Percentiles rank a stretch among this genome's conserved stretches.
phyloP scores from a whole-genome alignment of 306 rosid genomes.

The Ochetophila trinervis region DNA sequence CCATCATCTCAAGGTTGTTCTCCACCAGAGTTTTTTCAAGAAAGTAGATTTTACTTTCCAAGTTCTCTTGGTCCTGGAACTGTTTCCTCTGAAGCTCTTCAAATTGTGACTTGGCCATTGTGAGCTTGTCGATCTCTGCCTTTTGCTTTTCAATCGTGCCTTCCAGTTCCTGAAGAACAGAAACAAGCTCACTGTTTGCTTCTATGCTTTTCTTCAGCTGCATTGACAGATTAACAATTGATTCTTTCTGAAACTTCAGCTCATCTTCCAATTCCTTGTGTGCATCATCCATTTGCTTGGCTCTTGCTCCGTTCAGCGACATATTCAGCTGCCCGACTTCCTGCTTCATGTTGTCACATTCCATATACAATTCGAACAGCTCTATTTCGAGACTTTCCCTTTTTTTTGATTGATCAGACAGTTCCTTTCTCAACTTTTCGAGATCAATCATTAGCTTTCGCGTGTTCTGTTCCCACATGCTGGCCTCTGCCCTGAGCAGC shows the following conservation, averaged over 20 bases:
- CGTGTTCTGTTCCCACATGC: conserved; percentile 62
- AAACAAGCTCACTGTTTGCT: conserved; percentile 61
- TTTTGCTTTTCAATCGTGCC: conserved; percentile 54
- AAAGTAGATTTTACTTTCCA: conserved; percentile 33
- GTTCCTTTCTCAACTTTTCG: conserved; percentile 41
- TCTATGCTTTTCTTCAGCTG: conserved; percentile 57
- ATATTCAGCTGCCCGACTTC: conserved; percentile 40
- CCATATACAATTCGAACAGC: conserved; percentile 36
- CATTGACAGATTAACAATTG: conserved; percentile 50
- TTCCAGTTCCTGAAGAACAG: conserved; percentile 62
- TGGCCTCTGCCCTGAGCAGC: conserved; percentile 60
- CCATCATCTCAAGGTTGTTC: conserved; percentile 33
- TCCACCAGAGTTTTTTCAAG: conserved; percentile 32
- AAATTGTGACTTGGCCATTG: conserved; percentile 25
- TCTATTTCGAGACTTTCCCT: conserved; percentile 34
- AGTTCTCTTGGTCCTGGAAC: conserved; percentile 28
- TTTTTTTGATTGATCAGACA: conserved; percentile 36
- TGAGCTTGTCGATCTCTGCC: conserved; percentile 42
- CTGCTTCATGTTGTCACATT: conserved; percentile 23
- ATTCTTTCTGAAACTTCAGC: conserved; percentile 52
- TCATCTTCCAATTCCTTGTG: conserved; percentile 44
- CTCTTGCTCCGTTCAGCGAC: conserved; percentile 24
- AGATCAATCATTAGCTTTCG: conserved; percentile 45
- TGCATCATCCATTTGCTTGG: conserved; percentile 24
- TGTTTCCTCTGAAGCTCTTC: conserved; percentile 24